These are phyloP conservation scores for Lactarius trivialis DNA, from an alignment of 768 basidiomycete species.

Conservation along the genomic window DNA sequence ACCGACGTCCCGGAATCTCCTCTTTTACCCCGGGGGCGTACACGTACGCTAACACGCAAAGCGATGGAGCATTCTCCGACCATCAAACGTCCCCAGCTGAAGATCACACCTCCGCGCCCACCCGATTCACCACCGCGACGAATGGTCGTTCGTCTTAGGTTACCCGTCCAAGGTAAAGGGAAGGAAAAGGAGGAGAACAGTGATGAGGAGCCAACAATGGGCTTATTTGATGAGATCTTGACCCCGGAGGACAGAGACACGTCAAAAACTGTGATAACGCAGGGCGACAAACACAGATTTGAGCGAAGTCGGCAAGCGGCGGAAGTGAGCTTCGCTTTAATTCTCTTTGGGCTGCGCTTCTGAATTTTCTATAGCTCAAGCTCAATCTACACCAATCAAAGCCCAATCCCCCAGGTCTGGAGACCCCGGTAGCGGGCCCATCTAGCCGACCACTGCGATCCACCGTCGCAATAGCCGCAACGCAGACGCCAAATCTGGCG, in stretches of 20 bases:
- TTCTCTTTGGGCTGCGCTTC: background rate
- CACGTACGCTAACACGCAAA: conserved; percentile 14
- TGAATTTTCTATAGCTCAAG: conserved; percentile 2
- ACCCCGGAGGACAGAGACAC: conserved; percentile 62
- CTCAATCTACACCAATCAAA: conserved; percentile 37
- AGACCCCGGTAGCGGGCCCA: conserved; percentile 44
- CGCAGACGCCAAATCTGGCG: conserved; percentile 25
- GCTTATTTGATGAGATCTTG: conserved; percentile 83
- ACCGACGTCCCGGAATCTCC: conserved; percentile 26
- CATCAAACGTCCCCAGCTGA: conserved; percentile 19
- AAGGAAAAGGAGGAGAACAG: conserved; percentile 51
- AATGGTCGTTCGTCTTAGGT: conserved; percentile 45
- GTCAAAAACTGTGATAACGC: conserved; percentile 54
- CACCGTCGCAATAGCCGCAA: conserved; percentile 35
- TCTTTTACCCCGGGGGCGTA: conserved; percentile 13
- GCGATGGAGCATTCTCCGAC: conserved; percentile 1
- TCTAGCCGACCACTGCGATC: conserved; percentile 62
- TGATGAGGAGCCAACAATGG: conserved; percentile 48
- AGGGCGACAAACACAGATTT: conserved; percentile 60
- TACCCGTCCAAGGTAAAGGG: conserved; percentile 58
- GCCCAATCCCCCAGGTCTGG: conserved; percentile 38
- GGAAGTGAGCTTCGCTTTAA: conserved; percentile 49
- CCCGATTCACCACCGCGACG: conserved; percentile 31
- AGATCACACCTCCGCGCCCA: conserved; percentile 27
- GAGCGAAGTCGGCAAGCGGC: conserved; percentile 64